Evolutionary conservation across 2,329 filamentous ascomycete genomes (phyloP).

Genomic region (Diaporthe eres): DNA sequence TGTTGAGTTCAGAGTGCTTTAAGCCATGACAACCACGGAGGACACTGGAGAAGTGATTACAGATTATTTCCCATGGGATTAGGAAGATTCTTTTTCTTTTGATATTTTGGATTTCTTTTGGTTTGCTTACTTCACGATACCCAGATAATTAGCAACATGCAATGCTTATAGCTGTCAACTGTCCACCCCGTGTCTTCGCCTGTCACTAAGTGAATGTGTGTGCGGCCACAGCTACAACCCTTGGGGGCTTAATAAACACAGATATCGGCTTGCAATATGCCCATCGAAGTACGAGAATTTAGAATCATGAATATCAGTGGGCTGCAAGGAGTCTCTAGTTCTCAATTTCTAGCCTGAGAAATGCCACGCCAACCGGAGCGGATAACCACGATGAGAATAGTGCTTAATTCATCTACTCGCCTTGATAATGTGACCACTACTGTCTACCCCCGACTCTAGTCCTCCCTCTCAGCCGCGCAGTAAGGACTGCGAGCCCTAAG

Average conservation of each 20-base stretch:
- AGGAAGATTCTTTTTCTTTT: background rate
- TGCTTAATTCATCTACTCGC: background rate
- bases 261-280: too few relatives aligned
- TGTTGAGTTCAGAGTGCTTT: background rate
- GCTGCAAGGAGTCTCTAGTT: too few relatives aligned
- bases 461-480: constrained; percentile 14
- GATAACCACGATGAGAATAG: background rate
- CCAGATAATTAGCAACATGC: background rate
- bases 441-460: background rate
- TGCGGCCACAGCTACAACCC: too few relatives aligned
- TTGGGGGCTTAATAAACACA: too few relatives aligned
- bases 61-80: too few relatives aligned
- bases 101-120: background rate
- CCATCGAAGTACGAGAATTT: too few relatives aligned
- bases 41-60: background rate
- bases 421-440: background rate
- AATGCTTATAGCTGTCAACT: background rate
- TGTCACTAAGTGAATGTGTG: too few relatives aligned
- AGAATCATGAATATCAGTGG: too few relatives aligned
- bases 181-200: too few relatives aligned
- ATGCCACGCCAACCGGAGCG: too few relatives aligned
- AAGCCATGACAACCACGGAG: background rate
- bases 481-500: constrained; percentile 19
- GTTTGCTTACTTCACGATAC: background rate
- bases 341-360: too few relatives aligned